Conservation (phyloP, 495 filamentous ascomycete species). For the Aspergillus funiculosus region DNA sequence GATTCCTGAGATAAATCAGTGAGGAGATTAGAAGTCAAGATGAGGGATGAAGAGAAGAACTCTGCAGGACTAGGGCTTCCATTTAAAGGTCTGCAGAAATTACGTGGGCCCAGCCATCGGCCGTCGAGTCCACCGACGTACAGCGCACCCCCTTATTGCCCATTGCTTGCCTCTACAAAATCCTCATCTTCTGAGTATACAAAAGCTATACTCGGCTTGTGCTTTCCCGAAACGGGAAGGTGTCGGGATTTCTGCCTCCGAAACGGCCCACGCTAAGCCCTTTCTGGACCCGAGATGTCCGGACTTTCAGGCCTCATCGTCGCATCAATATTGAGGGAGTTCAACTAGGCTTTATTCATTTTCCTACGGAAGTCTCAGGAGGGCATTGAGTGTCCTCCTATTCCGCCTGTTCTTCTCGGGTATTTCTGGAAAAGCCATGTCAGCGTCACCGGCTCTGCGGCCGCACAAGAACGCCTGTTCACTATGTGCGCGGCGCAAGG, state of each 20-base stretch:
- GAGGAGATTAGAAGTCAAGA: no score
- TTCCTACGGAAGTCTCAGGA: neutral
- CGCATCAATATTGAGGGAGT: no score
- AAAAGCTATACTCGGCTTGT: neutral
- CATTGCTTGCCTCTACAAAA: no score
- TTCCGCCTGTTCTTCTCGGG: no score
- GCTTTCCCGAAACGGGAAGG: neutral
- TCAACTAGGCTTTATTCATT: neutral
- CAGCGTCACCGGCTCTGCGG: neutral
- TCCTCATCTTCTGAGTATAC: neutral
- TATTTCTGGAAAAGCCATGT: neutral
- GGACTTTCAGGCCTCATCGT: neutral
- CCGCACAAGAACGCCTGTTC: constrained; percentile 14
- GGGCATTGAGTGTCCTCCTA: neutral
- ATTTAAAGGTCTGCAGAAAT: no score
- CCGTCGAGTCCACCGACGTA: no score
- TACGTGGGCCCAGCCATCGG: no score
- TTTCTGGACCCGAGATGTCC: neutral
- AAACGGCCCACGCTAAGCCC: neutral
- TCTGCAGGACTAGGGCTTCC: no score
- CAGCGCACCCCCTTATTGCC: no score
- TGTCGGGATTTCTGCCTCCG: no score
- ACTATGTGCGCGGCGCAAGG: constrained; percentile 32
- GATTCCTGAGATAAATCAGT: no score
- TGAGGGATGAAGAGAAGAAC: no score